Evolutionary conservation across 768 basidiomycete genomes (phyloP).

Genomic region (Saitozyma sp.): DNA sequence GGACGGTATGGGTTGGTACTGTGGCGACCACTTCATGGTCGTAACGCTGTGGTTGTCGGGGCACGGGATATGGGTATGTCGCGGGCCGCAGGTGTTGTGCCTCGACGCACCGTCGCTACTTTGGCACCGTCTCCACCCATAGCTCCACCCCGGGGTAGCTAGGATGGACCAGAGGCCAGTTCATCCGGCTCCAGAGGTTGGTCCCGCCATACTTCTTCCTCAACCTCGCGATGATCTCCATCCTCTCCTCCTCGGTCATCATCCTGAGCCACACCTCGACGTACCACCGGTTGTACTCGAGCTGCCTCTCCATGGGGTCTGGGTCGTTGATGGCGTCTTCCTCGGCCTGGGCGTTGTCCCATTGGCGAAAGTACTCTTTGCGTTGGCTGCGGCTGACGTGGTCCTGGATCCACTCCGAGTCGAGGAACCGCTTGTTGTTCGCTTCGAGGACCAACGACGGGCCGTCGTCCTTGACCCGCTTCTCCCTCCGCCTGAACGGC

Average conservation of each 20-base stretch:
- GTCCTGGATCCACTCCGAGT: conserved; percentile 1
- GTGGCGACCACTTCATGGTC: too few species aligned
- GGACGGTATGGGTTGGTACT: too few species aligned
- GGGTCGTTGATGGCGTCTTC: conserved; percentile 12
- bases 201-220: conserved; percentile 11
- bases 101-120: background rate
- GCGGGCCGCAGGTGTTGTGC: background rate
- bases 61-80: too few species aligned
- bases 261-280: conserved; percentile 8
- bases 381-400: background rate
- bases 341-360: background rate
- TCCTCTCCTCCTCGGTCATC: conserved; percentile 7
- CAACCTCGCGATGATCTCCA: conserved; percentile 7
- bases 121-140: conserved; percentile 6
- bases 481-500: too few species aligned
- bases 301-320: background rate
- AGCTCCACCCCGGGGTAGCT: conserved; percentile 9
- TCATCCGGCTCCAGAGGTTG: conserved; percentile 9
- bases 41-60: too few species aligned
- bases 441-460: too few species aligned
- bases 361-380: too few species aligned
- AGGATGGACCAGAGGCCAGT: conserved; percentile 13
- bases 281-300: background rate
- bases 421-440: background rate
- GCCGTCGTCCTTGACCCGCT: too few species aligned